phyloP scores from a whole-genome alignment of 306 rosid species.

The Comarum palustre region DNA sequence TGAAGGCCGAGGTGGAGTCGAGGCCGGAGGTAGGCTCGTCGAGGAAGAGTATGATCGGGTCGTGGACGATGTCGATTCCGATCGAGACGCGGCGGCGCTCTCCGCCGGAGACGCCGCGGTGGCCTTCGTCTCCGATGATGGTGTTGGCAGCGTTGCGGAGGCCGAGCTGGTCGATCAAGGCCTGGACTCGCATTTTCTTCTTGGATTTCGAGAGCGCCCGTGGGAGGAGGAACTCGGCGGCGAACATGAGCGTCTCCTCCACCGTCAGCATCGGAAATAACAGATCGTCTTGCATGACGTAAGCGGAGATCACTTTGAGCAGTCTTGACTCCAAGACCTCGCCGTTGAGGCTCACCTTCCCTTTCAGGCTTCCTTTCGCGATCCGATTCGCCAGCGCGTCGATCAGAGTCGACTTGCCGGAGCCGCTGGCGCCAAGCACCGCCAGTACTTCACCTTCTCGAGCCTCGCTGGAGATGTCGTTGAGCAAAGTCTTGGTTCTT shows the following conservation, averaged over 20 bases:
- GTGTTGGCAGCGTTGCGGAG: constrained; percentile 78
- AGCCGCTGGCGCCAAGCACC: constrained; percentile 91
- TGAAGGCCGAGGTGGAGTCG: constrained; percentile 88
- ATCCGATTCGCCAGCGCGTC: constrained; percentile 87
- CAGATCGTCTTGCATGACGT: constrained; percentile 95
- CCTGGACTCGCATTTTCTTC: constrained; percentile 77
- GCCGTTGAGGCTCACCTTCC: constrained; percentile 67
- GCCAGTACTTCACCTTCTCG: constrained; percentile 88
- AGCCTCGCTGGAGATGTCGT: constrained; percentile 84
- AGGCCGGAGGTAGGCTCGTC: constrained; percentile 97
- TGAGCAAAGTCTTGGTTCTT: constrained; percentile 57
- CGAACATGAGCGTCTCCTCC: constrained; percentile 84
- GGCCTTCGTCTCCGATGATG: constrained; percentile 84
- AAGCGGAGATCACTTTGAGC: constrained; percentile 79
- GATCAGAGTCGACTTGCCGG: constrained; percentile 86
- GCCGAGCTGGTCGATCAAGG: constrained; percentile 79
- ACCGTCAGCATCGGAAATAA: constrained; percentile 96
- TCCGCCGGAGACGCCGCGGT: constrained; percentile 93
- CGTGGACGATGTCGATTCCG: constrained; percentile 89
- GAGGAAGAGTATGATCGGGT: constrained; percentile 78
- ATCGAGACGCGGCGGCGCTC: constrained; percentile 91
- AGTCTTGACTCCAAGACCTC: constrained; percentile 70
- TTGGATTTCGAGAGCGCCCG: constrained; percentile 65
- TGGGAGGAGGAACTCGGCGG: constrained; percentile 87
- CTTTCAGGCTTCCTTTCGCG: constrained; percentile 83